Base-by-base conservation (phyloP, 1,139 yeast species). In the Blastobotrys ciferrii region DNA sequence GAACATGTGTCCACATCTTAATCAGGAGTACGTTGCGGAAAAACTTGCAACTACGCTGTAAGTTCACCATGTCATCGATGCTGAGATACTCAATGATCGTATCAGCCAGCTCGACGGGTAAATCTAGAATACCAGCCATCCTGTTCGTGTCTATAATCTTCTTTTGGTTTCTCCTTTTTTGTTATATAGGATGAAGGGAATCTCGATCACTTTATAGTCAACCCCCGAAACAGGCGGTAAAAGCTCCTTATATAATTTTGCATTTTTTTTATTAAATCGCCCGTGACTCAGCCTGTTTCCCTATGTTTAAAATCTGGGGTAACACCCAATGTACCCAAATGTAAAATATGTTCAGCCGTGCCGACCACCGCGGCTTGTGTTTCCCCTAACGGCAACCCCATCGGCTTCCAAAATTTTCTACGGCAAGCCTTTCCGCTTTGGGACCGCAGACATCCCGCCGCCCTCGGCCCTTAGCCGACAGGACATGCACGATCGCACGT, bases 1-100 rank as follows among this genome's bases (percentile, higher is more conserved):
- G 44, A 20, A 48, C 46, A 32, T 48, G 51, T 12, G 35, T 37
- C 51, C 51, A 48, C 31, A 48, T 20, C 42, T 42, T 32, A 23
- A 46, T 41, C 14, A 45, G 23, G 14, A 48, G 38, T 11, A 46
- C 42, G 13, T 42, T 33, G n/a, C 51, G 36, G 19, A 48, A 45
- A 14, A 42, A 37, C 13, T 23, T 17, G 25, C 49, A 38, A 12
- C 42, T 45, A n/a, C 46, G 33, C 25, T 48, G 49, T 14, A 48
- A 13, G 20, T 23, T 28, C 18, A 48, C 39, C 32, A 48, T 13
- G 30, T 48, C 51, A 14, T 35, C 15, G 9, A 45, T 35, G 4
- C 32, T 18, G 25, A 48, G 46, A 38, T 45, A 30, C 15, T 43
- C 33, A 30, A 46, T 39, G n/a, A 48, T 45, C 30, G 43, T 31